Conservation (phyloP, 2,329 filamentous ascomycete genomes). For the Elsinoe perseae region DNA sequence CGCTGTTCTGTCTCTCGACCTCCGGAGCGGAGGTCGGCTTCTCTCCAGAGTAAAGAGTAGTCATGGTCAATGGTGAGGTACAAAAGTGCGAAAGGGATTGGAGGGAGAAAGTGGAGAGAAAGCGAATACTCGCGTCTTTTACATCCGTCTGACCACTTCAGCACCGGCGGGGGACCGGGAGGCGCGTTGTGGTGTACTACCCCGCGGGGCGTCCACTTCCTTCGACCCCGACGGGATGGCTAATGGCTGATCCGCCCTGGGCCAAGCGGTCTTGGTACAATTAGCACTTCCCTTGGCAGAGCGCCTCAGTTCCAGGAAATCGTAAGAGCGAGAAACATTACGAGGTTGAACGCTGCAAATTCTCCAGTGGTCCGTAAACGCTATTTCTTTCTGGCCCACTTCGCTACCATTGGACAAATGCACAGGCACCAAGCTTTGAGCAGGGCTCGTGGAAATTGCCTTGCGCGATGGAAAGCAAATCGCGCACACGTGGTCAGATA, state of each 20-base stretch:
- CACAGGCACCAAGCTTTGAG: neutral
- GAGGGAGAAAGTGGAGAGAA: neutral
- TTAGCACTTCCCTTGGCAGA: neutral
- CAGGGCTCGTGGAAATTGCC: neutral
- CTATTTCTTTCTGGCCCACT: neutral
- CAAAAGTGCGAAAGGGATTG: neutral
- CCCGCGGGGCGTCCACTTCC: neutral
- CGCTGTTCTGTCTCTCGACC: neutral
- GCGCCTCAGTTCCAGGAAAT: neutral
- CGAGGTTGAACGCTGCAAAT: neutral
- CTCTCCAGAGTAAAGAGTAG: neutral
- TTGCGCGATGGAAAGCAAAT: neutral
- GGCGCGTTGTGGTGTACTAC: neutral
- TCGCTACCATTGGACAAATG: neutral
- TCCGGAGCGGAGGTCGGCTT: conserved; percentile 16
- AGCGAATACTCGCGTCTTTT: neutral
- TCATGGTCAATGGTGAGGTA: conserved; percentile 17
- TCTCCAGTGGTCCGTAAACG: neutral
- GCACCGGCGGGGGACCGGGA: neutral
- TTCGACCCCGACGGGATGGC: neutral
- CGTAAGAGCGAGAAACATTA: neutral
- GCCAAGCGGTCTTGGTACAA: neutral
- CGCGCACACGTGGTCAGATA: neutral
- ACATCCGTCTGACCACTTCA: neutral
- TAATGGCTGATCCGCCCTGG: neutral